A percentile compares a stretch with the other conserved stretches of the same genome.
Conservation (phyloP, 768 basidiomycete genomes). For the Pilatotrama ljubarskyi region DNA sequence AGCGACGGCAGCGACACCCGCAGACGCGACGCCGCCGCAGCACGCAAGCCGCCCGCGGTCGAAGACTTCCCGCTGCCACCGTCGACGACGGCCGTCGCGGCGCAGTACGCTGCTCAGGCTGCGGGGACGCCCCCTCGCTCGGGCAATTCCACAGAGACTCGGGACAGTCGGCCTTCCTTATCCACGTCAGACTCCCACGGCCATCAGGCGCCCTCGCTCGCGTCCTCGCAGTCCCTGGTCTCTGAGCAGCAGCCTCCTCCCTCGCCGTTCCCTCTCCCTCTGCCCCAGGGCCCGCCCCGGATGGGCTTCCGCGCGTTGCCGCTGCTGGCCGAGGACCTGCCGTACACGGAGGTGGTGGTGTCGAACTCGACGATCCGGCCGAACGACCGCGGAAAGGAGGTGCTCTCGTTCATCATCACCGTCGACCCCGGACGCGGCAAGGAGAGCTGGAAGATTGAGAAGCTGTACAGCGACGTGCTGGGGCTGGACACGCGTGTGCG, state of each 20-base stretch:
- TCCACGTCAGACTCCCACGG: conserved; percentile 18
- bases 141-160: conserved; percentile 6
- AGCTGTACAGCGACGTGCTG: conserved; percentile 92
- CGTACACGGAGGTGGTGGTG: conserved; percentile 67
- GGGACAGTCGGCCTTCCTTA: conserved; percentile 15
- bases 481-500: conserved; percentile 81
- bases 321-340: conserved; percentile 69
- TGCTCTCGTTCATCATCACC: conserved; percentile 81
- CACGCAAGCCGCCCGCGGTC: conserved; percentile 40
- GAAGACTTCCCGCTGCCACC: conserved; percentile 58
- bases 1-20: conserved; percentile 14
- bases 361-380: conserved; percentile 82
- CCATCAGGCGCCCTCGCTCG: conserved; percentile 16
- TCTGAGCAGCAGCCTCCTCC: conserved; percentile 26
- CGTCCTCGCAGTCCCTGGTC: conserved; percentile 25
- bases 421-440: conserved; percentile 74
- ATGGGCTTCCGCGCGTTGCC: conserved; percentile 70
- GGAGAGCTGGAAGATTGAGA: conserved; percentile 83
- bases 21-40: conserved; percentile 13
- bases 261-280: conserved; percentile 29
- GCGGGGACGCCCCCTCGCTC: conserved; percentile 16
- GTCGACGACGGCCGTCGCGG: conserved; percentile 10
- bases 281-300: conserved; percentile 30
- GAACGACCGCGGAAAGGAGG: conserved; percentile 91
- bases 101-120: conserved; percentile 11